Evolutionary conservation across 352 stramenopile genomes (phyloP).

Genomic region (Globisporangium echinulatum): DNA sequence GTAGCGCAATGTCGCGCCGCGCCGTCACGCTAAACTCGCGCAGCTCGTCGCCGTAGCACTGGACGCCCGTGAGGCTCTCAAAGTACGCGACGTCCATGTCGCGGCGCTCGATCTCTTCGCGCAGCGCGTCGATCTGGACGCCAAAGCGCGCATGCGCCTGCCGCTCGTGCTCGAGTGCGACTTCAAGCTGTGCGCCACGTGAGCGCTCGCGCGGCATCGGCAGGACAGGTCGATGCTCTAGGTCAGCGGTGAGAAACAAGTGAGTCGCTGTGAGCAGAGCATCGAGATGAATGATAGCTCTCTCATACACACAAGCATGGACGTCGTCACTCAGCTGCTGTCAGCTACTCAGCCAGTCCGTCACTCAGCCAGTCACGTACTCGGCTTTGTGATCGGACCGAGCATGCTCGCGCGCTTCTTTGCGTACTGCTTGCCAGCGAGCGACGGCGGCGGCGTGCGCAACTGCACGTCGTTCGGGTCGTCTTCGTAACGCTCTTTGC

Average conservation of each 20-base stretch:
- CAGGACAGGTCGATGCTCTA: conserved; percentile 20
- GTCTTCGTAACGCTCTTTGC: conserved; percentile 8
- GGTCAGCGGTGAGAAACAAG: background rate
- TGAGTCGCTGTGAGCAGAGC: too few relatives aligned
- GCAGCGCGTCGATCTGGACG: conserved; percentile 37
- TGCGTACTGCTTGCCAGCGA: conserved; percentile 29
- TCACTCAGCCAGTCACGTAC: conserved; percentile 12
- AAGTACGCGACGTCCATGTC: conserved; percentile 77
- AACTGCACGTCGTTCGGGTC: conserved; percentile 1
- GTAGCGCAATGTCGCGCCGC: conserved; percentile 20
- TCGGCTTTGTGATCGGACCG: conserved; percentile 57
- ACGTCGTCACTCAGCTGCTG: background rate
- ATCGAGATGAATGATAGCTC: too few relatives aligned
- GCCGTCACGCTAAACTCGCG: conserved; percentile 38
- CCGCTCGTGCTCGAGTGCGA: conserved; percentile 47
- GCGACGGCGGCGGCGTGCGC: background rate
- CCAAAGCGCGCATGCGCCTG: conserved; percentile 35
- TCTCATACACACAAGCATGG: background rate
- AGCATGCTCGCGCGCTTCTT: conserved; percentile 72
- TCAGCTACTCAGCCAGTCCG: background rate
- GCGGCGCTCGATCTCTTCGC: conserved; percentile 69
- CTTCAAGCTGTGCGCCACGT: conserved; percentile 64
- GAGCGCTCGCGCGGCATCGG: conserved; percentile 42
- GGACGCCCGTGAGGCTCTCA: conserved; percentile 55
- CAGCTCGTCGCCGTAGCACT: conserved; percentile 45